phyloP scores from a whole-genome alignment of 2,329 filamentous ascomycete species.

The Rutstroemia sp. region DNA sequence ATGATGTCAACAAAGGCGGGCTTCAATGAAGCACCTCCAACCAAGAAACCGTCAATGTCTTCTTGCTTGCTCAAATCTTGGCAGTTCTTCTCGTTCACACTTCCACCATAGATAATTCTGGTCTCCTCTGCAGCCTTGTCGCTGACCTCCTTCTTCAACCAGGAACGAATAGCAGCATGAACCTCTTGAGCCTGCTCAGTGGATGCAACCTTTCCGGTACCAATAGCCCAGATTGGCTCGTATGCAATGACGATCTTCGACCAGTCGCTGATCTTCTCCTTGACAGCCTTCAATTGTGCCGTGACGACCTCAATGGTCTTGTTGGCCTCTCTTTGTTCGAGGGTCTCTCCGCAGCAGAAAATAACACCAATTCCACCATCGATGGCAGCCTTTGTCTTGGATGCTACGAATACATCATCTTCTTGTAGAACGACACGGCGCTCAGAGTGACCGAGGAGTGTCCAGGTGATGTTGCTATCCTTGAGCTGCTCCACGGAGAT shows the following conservation, averaged over 20 bases:
- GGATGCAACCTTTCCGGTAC: slow-evolving; percentile 88
- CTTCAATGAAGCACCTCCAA: slow-evolving; percentile 94
- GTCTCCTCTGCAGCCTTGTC: slow-evolving; percentile 75
- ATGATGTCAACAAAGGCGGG: slow-evolving; percentile 76
- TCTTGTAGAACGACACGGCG: slow-evolving; percentile 85
- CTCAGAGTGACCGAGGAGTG: slow-evolving; percentile 91
- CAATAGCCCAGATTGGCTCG: slow-evolving; percentile 96
- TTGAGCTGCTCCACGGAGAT: slow-evolving; percentile 87
- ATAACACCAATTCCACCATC: slow-evolving; percentile 86
- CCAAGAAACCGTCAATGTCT: slow-evolving; percentile 97
- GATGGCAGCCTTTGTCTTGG: slow-evolving; percentile 89
- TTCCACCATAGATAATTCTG: slow-evolving; percentile 92
- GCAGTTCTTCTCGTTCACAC: slow-evolving; percentile 98
- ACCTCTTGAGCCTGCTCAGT: slow-evolving; percentile 90
- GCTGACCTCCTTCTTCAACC: slow-evolving; percentile 73
- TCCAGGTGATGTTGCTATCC: slow-evolving; percentile 83
- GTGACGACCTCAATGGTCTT: slow-evolving; percentile 85
- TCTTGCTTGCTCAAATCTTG: slow-evolving; percentile 81
- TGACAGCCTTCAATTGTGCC: slow-evolving; percentile 75
- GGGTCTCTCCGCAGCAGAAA: slow-evolving; percentile 93
- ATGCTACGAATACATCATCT: slow-evolving; percentile 75
- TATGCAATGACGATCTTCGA: slow-evolving; percentile 93
- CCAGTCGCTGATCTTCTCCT: slow-evolving; percentile 78
- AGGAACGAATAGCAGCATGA: slow-evolving; percentile 83
- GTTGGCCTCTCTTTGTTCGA: slow-evolving; percentile 81